Conservation (phyloP, 306 rosid species). For the Citrullus mucosospermus region DNA sequence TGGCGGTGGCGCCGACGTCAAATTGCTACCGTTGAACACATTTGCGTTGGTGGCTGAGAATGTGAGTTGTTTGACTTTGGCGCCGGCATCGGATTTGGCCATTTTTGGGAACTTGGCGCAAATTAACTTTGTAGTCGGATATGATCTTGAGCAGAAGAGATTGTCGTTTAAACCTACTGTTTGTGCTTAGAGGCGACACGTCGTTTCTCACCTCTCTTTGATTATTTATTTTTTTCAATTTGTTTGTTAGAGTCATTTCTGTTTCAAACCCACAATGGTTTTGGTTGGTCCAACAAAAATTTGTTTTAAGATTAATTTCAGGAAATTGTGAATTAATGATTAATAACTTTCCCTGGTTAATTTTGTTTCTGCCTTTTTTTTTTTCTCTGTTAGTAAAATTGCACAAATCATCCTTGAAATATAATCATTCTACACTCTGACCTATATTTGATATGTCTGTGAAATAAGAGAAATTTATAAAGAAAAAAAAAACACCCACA, state of each 20-base stretch:
- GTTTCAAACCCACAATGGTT: not conserved
- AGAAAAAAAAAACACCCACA: too few relatives aligned
- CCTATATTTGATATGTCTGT: too few relatives aligned
- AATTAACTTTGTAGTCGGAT: slow-evolving; percentile 27
- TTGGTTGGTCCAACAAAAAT: too few relatives aligned
- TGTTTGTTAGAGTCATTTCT: not conserved
- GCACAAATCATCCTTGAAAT: too few relatives aligned
- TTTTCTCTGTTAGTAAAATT: too few relatives aligned
- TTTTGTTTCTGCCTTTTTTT: too few relatives aligned
- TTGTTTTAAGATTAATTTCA: too few relatives aligned
- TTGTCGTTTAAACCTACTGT: slow-evolving; percentile 29
- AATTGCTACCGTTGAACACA: slow-evolving; percentile 20
- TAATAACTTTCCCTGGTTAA: too few relatives aligned
- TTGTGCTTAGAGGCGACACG: slow-evolving; percentile 11
- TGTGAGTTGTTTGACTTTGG: slow-evolving; percentile 27
- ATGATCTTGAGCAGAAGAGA: slow-evolving; percentile 19
- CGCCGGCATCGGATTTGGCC: not conserved
- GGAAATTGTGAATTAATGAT: too few relatives aligned
- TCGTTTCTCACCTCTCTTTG: not conserved
- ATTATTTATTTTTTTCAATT: too few relatives aligned
- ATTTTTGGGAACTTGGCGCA: slow-evolving; percentile 53
- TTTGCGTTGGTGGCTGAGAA: slow-evolving; percentile 18
- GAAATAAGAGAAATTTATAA: too few relatives aligned
- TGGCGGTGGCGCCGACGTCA: slow-evolving; percentile 29
- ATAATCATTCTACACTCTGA: too few relatives aligned